Percentiles rank a stretch among this genome's conserved stretches.
Evolutionary conservation across 2,329 filamentous ascomycete species (phyloP).

Genomic region (Aspergillus tamarii): DNA sequence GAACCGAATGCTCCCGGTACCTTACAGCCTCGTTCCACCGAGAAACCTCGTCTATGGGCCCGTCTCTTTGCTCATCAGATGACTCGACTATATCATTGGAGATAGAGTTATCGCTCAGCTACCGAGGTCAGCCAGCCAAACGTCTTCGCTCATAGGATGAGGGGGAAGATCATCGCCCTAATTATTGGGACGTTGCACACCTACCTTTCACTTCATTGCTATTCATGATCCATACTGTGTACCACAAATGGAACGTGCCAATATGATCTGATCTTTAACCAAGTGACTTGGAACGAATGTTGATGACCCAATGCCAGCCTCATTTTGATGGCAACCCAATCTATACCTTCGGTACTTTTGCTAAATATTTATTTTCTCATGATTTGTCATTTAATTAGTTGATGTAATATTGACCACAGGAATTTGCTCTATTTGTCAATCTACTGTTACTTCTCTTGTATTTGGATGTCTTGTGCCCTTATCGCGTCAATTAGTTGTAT

Average conservation of each 20-base stretch:
- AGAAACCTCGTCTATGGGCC: neutral
- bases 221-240: neutral
- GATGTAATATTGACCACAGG: neutral
- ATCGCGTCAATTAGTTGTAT: neutral
- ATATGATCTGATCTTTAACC: neutral
- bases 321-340: constrained; percentile 2
- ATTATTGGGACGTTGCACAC: neutral
- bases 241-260: neutral
- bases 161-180: neutral
- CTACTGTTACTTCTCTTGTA: neutral
- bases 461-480: neutral
- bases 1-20: constrained; percentile 12
- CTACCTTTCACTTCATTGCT: neutral
- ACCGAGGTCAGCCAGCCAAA: neutral
- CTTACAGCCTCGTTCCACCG: neutral
- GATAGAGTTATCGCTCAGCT: neutral
- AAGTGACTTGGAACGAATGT: neutral
- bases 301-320: constrained; percentile 3
- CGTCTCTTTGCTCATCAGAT: neutral
- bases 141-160: neutral
- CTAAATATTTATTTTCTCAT: neutral
- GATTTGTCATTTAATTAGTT: neutral
- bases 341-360: constrained; percentile 1
- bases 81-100: neutral
- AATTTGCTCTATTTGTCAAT: neutral